Percentiles rank a stretch among this genome's conserved stretches.
Conservation (phyloP, 2,329 filamentous ascomycete species). For the Fusarium annulatum region DNA sequence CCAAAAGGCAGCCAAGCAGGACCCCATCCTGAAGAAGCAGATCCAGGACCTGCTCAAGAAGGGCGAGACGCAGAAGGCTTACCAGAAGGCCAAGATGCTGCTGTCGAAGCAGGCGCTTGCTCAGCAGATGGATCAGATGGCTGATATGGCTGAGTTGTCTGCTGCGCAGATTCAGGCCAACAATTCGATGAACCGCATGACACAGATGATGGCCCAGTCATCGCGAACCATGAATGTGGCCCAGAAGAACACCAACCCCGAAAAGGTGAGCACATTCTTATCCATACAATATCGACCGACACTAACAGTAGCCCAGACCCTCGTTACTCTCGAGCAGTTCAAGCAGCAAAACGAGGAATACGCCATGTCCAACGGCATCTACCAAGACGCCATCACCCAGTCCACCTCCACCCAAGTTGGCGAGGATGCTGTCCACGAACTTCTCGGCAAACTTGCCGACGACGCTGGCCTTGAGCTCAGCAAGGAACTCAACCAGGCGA, state of each 20-base stretch:
- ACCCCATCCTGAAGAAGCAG: conserved; percentile 70
- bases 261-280: conserved; percentile 55
- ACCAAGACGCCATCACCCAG: conserved; percentile 85
- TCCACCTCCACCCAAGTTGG: conserved; percentile 79
- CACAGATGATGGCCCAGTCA: conserved; percentile 70
- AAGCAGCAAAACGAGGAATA: conserved; percentile 72
- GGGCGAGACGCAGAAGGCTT: conserved; percentile 71
- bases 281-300: background rate
- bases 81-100: conserved; percentile 72
- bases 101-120: conserved; percentile 71
- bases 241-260: conserved; percentile 68
- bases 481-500: conserved; percentile 74
- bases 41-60: conserved; percentile 72
- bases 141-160: conserved; percentile 71
- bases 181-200: conserved; percentile 74
- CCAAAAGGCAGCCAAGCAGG: conserved; percentile 70
- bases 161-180: conserved; percentile 72
- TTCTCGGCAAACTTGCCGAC: conserved; percentile 87
- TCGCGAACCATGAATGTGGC: conserved; percentile 68
- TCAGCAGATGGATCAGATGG: conserved; percentile 72
- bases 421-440: conserved; percentile 86
- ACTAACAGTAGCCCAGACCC: conserved; percentile 57
- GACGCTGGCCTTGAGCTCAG: conserved; percentile 87
- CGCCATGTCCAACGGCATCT: conserved; percentile 76
- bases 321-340: conserved; percentile 70